Evolutionary conservation across 2,329 filamentous ascomycete genomes (phyloP), one percentile per base, ranked within the genome.

Genomic region (Fusarium euwallaceae): DNA sequence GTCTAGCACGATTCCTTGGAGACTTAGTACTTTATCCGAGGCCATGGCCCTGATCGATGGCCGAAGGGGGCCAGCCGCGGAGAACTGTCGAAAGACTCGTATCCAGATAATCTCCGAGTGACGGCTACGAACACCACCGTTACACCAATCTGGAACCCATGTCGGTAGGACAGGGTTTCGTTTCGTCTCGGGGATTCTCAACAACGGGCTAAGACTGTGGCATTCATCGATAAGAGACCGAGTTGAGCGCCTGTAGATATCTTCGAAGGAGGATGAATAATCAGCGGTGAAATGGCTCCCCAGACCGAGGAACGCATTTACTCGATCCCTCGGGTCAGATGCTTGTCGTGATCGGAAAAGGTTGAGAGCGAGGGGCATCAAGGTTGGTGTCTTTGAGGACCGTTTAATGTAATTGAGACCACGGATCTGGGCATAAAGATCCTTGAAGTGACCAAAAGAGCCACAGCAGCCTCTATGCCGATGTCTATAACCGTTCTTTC

Each of bases 61-160:
- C 17, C 2, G 27, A 12, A 29, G 10, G 24, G 17, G 14, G 17
- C 17, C 27, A 7, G 48, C 24, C n/a, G 48, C 48, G 11, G 27
- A 55, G 27, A 55, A 55, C 12, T 32, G 27, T 4, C 17, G 27
- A 32, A 55, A 55, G 27, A 55, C 17, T 12, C 48, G 48, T 55
- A 55, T 55, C 48, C 17, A 55, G 17, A 55, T 32, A 32, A 55
- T 55, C 48, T 55, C 48, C 17, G 48, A 55, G 27, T 87, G 78
- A 66, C 85, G 89, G 56, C 90, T 90, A 32, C 85, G 84, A 20
- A 34, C 24, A 66, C 43, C 58, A 16, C 64, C n/a, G 16, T 90
- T 78, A 76, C 90, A 90, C 58, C 90, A 84, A 77, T 90, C 87
- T n/a, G 48, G 48, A 55, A 32, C 48, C 48, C 17, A 55, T n/a